Evolutionary conservation across 148 eudicot species (phyloP).

Genomic region (Spergularia bocconei): DNA sequence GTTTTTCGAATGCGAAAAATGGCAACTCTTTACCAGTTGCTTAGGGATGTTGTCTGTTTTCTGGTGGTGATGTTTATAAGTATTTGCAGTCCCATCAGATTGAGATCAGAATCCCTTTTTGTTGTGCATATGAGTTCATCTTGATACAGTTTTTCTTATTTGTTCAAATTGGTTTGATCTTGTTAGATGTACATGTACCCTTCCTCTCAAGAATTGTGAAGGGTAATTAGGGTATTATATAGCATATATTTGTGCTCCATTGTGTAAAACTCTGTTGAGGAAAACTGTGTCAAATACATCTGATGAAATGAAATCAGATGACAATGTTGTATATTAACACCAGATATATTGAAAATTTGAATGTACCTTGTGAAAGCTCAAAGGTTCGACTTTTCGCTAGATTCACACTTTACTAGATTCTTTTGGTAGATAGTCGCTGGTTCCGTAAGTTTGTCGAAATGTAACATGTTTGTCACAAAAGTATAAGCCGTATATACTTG

Average conservation of each 20-base stretch:
- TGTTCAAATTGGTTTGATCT: conserved; percentile 1
- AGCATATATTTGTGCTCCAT: neutral
- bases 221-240: conserved; percentile 20
- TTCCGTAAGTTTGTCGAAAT: too few species aligned
- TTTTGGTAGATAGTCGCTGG: too few species aligned
- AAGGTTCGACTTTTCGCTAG: neutral
- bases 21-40: conserved; percentile 26
- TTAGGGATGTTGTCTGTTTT: conserved; percentile 1
- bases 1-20: conserved; percentile 10
- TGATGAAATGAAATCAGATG: conserved; percentile 19
- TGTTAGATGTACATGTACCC: conserved; percentile 11
- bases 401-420: too few species aligned
- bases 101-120: conserved; percentile 12
- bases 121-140: conserved; percentile 37
- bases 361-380: too few species aligned
- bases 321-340: conserved; percentile 12
- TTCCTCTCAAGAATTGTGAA: conserved; percentile 26
- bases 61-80: conserved; percentile 28
- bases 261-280: conserved; percentile 15
- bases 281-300: conserved; percentile 2
- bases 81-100: conserved; percentile 22
- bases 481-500: too few species aligned
- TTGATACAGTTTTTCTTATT: conserved; percentile 5
- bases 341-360: too few species aligned
- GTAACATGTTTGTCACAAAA: too few species aligned